These are phyloP conservation scores for Pichia inconspicua DNA, from an alignment of 1,139 yeast species.

Conservation along the genomic window DNA sequence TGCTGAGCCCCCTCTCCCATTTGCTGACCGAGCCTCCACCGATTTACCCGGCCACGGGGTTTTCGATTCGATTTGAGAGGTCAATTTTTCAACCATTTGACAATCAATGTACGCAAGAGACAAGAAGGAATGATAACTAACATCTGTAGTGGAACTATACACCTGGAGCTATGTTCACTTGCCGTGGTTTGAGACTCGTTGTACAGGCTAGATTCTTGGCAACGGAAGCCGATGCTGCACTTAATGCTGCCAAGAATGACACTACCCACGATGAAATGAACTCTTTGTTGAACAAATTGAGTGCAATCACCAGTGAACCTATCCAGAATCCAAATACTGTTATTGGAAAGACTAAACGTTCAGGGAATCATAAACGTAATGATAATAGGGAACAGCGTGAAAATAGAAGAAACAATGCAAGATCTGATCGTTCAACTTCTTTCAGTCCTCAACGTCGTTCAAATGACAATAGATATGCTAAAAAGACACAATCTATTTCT, in stretches of 20 bases:
- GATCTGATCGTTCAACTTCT: background rate
- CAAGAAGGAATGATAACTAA: too few relatives aligned
- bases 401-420: background rate
- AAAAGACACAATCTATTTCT: conserved; percentile 12
- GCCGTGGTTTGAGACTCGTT: background rate
- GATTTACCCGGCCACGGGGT: conserved; percentile 1
- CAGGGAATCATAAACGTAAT: background rate
- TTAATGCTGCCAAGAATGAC: background rate
- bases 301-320: conserved; percentile 4
- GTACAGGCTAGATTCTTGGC: conserved; percentile 7
- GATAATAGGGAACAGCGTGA: background rate
- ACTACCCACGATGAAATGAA: conserved; percentile 1
- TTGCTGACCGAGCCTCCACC: too few relatives aligned
- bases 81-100: background rate
- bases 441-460: background rate
- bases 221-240: conserved; percentile 2
- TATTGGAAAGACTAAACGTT: background rate
- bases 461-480: background rate
- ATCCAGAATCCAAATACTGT: too few relatives aligned
- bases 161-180: conserved; percentile 3
- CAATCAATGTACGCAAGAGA: too few relatives aligned
- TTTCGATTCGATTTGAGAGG: background rate
- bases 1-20: background rate
- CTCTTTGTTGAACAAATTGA: conserved; percentile 6
- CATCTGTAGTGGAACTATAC: too few relatives aligned